These are phyloP conservation scores for Nitzschia palea DNA, from an alignment of 108 stramenopile genomes.

Conservation along the genomic window DNA sequence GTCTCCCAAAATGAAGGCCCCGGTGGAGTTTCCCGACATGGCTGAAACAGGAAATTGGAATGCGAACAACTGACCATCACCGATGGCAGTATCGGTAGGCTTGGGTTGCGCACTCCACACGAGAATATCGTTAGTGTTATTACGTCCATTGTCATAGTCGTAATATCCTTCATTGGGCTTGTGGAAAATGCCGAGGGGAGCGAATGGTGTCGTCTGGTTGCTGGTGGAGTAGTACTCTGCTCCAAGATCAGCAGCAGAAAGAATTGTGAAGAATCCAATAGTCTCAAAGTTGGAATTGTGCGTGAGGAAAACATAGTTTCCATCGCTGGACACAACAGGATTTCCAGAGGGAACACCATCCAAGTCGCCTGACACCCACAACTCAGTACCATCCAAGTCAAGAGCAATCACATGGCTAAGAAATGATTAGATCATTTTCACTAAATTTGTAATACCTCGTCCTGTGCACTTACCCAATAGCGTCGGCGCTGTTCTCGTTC, in stretches of 20 bases:
- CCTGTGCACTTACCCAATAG: conserved; percentile 21
- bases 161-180: conserved; percentile 38
- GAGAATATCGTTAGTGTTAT: conserved; percentile 44
- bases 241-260: conserved; percentile 9
- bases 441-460: neutral
- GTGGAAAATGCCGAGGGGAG: conserved; percentile 44
- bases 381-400: conserved; percentile 19
- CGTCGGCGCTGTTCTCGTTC: conserved; percentile 22
- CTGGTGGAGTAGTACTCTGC: conserved; percentile 11
- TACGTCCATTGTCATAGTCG: conserved; percentile 18
- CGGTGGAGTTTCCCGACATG: conserved; percentile 13
- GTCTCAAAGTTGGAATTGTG: conserved; percentile 28
- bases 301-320: conserved; percentile 44
- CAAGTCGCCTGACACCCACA: conserved; percentile 36
- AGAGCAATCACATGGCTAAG: conserved; percentile 31
- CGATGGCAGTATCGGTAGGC: conserved; percentile 6
- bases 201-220: conserved; percentile 11
- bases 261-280: conserved; percentile 41
- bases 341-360: conserved; percentile 32
- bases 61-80: conserved; percentile 22
- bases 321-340: conserved; percentile 42
- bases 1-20: conserved; percentile 14
- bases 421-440: neutral
- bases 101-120: conserved; percentile 30
- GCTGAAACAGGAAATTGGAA: conserved; percentile 41